phyloP scores from a whole-genome alignment of 2,329 filamentous ascomycete species.

The Tricladium varicosporioides region DNA sequence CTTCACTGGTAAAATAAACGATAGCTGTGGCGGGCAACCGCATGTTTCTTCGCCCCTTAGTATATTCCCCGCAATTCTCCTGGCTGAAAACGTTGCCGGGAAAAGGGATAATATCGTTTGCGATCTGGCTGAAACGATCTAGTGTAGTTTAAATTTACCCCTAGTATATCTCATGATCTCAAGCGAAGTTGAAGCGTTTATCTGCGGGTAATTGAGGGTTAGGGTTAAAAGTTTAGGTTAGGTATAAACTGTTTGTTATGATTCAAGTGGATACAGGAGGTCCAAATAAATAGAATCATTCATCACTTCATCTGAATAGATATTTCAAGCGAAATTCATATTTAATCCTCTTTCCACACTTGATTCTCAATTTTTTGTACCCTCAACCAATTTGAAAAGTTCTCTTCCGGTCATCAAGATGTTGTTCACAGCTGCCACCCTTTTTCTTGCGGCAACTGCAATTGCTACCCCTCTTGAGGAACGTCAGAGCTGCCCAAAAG shows the following conservation, averaged over 20 bases:
- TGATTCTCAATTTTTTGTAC: background rate
- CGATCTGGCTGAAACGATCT: background rate
- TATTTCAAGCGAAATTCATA: too few species aligned
- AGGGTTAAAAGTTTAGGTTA: too few species aligned
- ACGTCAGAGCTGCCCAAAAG: conserved; percentile 38
- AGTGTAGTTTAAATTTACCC: background rate
- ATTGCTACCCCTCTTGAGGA: conserved; percentile 17
- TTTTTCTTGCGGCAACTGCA: conserved; percentile 9
- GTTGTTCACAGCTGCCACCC: conserved; percentile 4
- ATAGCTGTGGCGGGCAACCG: background rate
- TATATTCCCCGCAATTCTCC: background rate
- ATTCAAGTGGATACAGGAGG: too few species aligned
- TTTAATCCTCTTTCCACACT: background rate
- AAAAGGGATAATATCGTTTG: background rate
- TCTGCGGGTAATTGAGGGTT: background rate
- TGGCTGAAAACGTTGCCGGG: background rate
- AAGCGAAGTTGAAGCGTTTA: background rate
- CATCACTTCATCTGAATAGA: too few species aligned
- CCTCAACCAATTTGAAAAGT: background rate
- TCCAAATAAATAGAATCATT: too few species aligned
- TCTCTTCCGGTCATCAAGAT: conserved; percentile 1
- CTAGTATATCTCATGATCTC: background rate
- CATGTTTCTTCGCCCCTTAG: background rate
- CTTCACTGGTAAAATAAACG: background rate
- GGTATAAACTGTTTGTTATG: too few species aligned